Base-by-base conservation (phyloP, 164 flowering plant genomes). In the Tetracentron sinense region DNA sequence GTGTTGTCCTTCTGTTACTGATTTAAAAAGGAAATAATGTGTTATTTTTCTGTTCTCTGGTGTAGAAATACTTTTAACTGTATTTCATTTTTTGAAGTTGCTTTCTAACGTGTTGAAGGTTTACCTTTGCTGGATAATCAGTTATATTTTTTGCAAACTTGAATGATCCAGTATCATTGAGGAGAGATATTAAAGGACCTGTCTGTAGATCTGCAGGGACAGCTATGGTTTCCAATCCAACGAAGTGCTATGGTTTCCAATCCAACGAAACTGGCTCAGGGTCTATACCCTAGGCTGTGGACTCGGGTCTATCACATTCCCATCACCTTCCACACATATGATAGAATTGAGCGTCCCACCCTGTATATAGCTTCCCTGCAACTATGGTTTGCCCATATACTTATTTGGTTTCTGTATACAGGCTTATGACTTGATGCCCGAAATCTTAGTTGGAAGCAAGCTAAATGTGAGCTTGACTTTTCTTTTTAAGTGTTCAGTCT, bases 1-100 rank as follows among this genome's bases (percentile, higher is more conserved):
- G 82, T 69, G 23, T 26, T 48, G 7, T 23, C 30, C 47, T 28
- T 42, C 46, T 33, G 30, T 54, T 61, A 19, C 26, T 7, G 26
- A 51, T 51, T 51, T n/a, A n/a, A 16, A 10, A 19, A n/a, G n/a
- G 53, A 4, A 23, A 33, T 17, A 28, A 17, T 12, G 4, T 38
- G 44, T 20, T 15, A 0, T 57, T 26, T 51, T 56, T 27, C 26
- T 51, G 6, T 38, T 30, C 17, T 35, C 23, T 29, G 20, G 14
- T 46, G 30, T 0, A 21, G 14, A 23, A 20, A 4, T 55, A 55
- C n/a, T n/a, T 51, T 21, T 51, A 22, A 12, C 28, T 20, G 5
- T 20, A 3, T n/a, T 51, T 51, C 20, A 16, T 10, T 35, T 42
- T 57, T 15, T 35, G 44, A 20, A 42, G 47, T 22, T 20, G 59